Conservation (phyloP, 345 rosid species). For the Eucalyptus caleyi region DNA sequence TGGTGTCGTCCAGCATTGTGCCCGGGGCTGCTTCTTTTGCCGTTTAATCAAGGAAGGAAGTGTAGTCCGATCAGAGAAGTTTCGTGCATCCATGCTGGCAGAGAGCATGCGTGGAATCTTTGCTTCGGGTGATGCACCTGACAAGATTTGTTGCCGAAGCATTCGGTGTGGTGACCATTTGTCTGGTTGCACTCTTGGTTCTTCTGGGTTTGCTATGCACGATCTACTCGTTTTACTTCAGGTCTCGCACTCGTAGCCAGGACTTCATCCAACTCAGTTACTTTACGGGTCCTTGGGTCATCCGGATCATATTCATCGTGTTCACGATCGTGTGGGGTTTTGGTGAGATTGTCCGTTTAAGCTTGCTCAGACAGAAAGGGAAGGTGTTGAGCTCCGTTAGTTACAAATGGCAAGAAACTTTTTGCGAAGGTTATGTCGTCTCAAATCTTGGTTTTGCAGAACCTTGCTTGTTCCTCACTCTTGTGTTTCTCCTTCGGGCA, state of each 20-base stretch:
- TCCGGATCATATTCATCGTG: slow-evolving; percentile 55
- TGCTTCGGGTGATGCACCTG: slow-evolving; percentile 99
- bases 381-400: slow-evolving; percentile 40
- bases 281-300: slow-evolving; percentile 88
- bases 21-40: slow-evolving; percentile 2
- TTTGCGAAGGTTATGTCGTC: slow-evolving; percentile 85
- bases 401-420: slow-evolving; percentile 70
- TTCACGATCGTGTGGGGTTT: slow-evolving; percentile 81
- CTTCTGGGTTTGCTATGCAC: slow-evolving; percentile 77
- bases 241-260: slow-evolving; percentile 50
- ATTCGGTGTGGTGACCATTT: slow-evolving; percentile 93
- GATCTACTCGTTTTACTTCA: slow-evolving; percentile 69
- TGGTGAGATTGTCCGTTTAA: slow-evolving; percentile 75
- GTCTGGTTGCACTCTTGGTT: slow-evolving; percentile 63
- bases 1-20: neutral
- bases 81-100: slow-evolving; percentile 94
- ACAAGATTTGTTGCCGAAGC: slow-evolving; percentile 87
- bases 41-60: slow-evolving; percentile 17
- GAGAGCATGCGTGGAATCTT: slow-evolving; percentile 99
- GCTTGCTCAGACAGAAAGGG: slow-evolving; percentile 53
- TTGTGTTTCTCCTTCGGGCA: slow-evolving; percentile 81
- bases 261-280: slow-evolving; percentile 51
- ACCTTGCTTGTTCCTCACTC: slow-evolving; percentile 86
- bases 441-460: slow-evolving; percentile 95
- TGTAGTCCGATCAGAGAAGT: slow-evolving; percentile 23